Conservation (phyloP, 2,329 filamentous ascomycete species). For the Daldinia eschscholtzii region DNA sequence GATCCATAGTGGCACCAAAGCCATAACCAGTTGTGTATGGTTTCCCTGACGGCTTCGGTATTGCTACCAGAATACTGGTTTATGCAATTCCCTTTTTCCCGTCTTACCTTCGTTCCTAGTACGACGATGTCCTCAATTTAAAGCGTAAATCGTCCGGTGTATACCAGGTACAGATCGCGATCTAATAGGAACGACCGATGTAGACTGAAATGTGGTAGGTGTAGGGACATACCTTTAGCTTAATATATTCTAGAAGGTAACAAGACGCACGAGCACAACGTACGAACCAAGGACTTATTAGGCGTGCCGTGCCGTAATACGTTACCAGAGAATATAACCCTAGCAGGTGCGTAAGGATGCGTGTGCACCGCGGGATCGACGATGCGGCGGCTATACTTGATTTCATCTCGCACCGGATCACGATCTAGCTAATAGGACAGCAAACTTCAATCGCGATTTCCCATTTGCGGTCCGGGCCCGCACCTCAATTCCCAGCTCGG, state of each 20-base stretch:
- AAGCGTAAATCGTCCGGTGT: too few relatives aligned
- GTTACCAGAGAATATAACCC: constrained; percentile 13
- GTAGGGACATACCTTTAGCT: neutral
- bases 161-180: neutral
- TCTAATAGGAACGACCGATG: neutral
- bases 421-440: neutral
- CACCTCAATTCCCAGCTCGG: neutral
- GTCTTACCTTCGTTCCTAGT: neutral
- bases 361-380: constrained; percentile 28
- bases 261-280: neutral
- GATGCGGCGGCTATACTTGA: constrained; percentile 10
- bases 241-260: neutral
- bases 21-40: neutral
- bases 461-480: too few relatives aligned
- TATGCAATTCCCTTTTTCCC: neutral
- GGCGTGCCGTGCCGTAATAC: constrained; percentile 22
- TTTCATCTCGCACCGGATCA: constrained; percentile 14
- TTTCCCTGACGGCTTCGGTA: neutral
- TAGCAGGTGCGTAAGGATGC: neutral
- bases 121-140: neutral
- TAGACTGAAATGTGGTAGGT: neutral
- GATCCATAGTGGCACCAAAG: neutral
- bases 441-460: constrained; percentile 16
- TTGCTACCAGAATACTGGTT: neutral
- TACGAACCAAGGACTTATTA: neutral